Base-by-base conservation (phyloP, 2,329 filamentous ascomycete genomes). In the Calonectria naviculata region DNA sequence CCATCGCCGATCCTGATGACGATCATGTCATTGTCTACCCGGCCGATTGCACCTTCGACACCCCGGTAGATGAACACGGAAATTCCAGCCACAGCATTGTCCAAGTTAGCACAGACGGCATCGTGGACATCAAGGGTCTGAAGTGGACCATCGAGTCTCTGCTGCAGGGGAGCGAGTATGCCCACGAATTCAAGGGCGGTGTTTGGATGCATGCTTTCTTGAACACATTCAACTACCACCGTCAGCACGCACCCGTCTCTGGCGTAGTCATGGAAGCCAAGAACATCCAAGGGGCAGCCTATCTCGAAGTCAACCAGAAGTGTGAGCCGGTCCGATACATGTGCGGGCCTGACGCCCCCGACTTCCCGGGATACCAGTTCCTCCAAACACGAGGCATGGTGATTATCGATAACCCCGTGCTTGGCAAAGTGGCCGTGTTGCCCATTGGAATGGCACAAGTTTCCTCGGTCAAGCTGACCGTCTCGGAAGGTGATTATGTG, bases 361-460 rank as follows among this genome's bases (percentile, higher is more conserved):
- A 85, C 67, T 75, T 44, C 4, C 75, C 82, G 1, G 84, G 83
- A 0, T 85, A 85, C 64, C 84, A 86, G 71, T 86, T 83, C 67
- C 72, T 80, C 7, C 84, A 85, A 71, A 81, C 80, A 4, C 76
- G 84, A 3, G 84, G 84, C 2, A 67, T 83, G 26, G 72, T 85
- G 2, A 66, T 86, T n/a, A 81, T 86, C 15, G 79, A 86, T 0
- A 83, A 80, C 6, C 71, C 79, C 0, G 68, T 74, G 15, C 61
- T 82, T 15, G 83, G 84, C 2, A 72, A 80, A 21, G 84, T 86
- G 6, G 85, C 83, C 2, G 78, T 86, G 21, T 64, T 87, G 29
- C 84, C 84, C 0, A 83, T 86, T 64, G 84, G 84, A 10, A 87
- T 86, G 84, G 84, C 83, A 5, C 81, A 83, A 34, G 82, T 87